Base-by-base conservation (phyloP, 805 yeast genomes). In the Candida silvatica region DNA sequence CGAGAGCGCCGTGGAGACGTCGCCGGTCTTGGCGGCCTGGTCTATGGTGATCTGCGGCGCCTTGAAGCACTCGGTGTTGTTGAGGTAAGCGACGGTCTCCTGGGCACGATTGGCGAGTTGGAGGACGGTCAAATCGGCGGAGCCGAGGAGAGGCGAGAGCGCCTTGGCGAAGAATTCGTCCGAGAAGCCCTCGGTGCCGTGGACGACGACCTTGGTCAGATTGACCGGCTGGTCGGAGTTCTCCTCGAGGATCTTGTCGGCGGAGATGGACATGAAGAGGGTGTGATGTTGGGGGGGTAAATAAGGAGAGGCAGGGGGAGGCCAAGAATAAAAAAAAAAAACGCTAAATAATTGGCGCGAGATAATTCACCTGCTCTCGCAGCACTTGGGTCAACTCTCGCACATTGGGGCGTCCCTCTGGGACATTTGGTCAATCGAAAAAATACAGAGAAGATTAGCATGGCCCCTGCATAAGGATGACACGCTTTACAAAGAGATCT, bases 381-480 rank as follows among this genome's bases (percentile, higher is more conserved):
- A 32, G 5, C 12, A 31, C 17, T 23, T 22, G 28, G 27, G 5
- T 20, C 6, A 14, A 11, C 9, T 23, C 17, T 17, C 23, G 23
- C 27, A n/a, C 7, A 12, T 25, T 11, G 3, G 12, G 24, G 29
- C 15, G 64, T 56, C 77, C 79, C 71, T 67, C 36, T 34, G 79
- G 84, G 87, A 78, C 90, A 80, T 78, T 80, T 86, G 90, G 97
- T 90, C 97, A 90, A 90, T 80, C 88, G 95, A 88, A 90, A 81
- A 95, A 87, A 90, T 90, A 90, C 98, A 90, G 97, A 90, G 98
- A 90, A 90, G 97, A 92, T 90, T 88, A 90, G 97, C 97, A 92
- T 94, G 94, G 96, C 96, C 97, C 97, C 96, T 90, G 97, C 97
- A 90, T 92, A 92, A 92, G 96, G 97, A 90, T 90, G 97, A 88